A percentile compares a stretch with the other conserved stretches of the same genome.
These are phyloP conservation scores for Gymnopilus dilepis DNA, from an alignment of 768 basidiomycete species.

Conservation along the genomic window DNA sequence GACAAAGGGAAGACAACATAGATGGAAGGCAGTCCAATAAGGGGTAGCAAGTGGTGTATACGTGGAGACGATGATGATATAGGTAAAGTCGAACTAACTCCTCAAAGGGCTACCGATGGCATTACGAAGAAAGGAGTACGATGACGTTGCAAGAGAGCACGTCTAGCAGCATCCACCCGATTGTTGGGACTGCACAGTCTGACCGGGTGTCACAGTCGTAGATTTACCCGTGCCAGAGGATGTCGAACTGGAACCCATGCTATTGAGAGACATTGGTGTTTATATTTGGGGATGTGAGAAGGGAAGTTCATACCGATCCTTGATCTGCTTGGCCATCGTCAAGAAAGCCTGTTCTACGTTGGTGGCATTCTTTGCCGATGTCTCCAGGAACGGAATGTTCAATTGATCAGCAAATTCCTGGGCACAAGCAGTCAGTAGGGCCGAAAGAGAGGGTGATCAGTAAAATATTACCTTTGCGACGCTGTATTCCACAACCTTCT, in stretches of 20 bases:
- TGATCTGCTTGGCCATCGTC: conserved; percentile 97
- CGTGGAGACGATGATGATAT: conserved; percentile 36
- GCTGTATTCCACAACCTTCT: conserved; percentile 92
- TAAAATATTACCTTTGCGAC: conserved; percentile 70
- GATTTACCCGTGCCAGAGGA: conserved; percentile 80
- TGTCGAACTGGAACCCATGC: conserved; percentile 86
- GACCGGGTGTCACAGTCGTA: conserved; percentile 83
- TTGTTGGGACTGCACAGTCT: conserved; percentile 79
- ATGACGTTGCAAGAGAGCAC: conserved; percentile 7
- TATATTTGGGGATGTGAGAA: background rate
- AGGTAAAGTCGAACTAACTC: conserved; percentile 32
- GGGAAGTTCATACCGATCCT: conserved; percentile 70
- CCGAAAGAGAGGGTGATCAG: background rate
- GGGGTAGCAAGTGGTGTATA: conserved; percentile 41
- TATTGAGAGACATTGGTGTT: conserved; percentile 33
- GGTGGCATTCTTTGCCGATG: conserved; percentile 98
- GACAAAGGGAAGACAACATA: conserved; percentile 27
- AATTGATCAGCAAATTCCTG: conserved; percentile 97
- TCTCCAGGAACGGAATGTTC: conserved; percentile 94
- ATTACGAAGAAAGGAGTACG: conserved; percentile 18
- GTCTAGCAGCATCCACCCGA: conserved; percentile 81
- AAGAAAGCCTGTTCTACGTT: conserved; percentile 99
- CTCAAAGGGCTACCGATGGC: conserved; percentile 15
- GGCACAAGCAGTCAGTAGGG: conserved; percentile 9
- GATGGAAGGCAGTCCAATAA: conserved; percentile 35